Evolutionary conservation across 768 basidiomycete species (phyloP), one percentile per base, ranked within the genome.

Genomic region (Chlorophyllum brunneum): DNA sequence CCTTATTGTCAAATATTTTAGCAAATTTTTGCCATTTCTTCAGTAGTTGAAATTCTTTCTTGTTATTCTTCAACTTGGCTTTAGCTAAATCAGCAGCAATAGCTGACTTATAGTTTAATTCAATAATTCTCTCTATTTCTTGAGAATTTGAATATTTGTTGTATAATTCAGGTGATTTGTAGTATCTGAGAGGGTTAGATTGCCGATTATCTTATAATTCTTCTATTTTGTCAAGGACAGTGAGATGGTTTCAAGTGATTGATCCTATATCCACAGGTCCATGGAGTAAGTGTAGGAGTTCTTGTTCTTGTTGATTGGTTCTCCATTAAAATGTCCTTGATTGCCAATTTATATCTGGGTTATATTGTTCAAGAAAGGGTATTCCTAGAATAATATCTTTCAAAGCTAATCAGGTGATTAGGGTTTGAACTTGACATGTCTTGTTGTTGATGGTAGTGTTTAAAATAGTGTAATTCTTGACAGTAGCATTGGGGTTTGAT

Each of bases 261-360:
- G 33, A 34, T 5, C 4, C 11, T 11, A 4, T 4, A 13, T 5
- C 11, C 11, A n/a, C 4, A 34, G 33, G 33, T 34, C 5, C n/a
- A 4, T 5, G 4, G 26, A 18, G 3, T 20, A 18, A 23, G 5
- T 39, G 38, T 18, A 23, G 13, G 8, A 34, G 33, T 34, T 34
- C 5, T 34, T 20, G 4, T 18, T 10, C 10, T 10, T 18, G 5
- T 18, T 2, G 13, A 10, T 38, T 4, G 4, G 3, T 3, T 9
- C 33, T 9, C 33, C 33, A 34, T 11, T 34, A 3, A 13, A 34
- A 34, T 5, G 10, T 1, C 39, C 50, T n/a, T 8, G 29, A 23
- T 16, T 46, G 0, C 56, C 53, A 58, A 30, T 58, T n/a, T 13
- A 58, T 55, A 5, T 41, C 45, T 15, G 54, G 56, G 42, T 58